phyloP scores from a whole-genome alignment of 352 stramenopile species.

The Globisporangium orthogonon region DNA sequence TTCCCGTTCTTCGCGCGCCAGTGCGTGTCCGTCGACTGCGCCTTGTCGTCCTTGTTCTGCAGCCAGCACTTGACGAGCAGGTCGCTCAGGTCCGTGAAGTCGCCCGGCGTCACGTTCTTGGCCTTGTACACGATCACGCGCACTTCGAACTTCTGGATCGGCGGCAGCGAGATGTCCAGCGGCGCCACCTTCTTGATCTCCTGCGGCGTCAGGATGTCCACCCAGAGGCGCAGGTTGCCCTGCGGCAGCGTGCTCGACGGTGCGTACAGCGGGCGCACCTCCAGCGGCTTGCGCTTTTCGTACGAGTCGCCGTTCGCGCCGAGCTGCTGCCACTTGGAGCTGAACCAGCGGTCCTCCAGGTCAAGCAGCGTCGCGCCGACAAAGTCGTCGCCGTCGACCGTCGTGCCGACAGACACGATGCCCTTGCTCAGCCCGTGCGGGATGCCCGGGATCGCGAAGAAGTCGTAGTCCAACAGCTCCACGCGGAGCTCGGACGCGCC shows the following conservation, averaged over 20 bases:
- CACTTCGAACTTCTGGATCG: conserved; percentile 79
- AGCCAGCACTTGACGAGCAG: conserved; percentile 89
- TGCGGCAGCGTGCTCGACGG: conserved; percentile 69
- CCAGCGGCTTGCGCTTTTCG: conserved; percentile 53
- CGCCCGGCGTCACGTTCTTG: conserved; percentile 78
- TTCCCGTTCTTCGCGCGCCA: conserved; percentile 93
- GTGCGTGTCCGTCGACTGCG: conserved; percentile 89
- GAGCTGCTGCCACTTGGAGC: conserved; percentile 75
- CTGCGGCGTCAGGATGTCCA: conserved; percentile 82
- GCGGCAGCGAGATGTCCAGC: conserved; percentile 79
- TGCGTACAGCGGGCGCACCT: conserved; percentile 56
- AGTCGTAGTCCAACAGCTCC: conserved; percentile 71
- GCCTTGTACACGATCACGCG: conserved; percentile 90
- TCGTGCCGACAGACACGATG: conserved; percentile 36
- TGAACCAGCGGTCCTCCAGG: conserved; percentile 92
- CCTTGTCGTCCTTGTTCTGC: conserved; percentile 63
- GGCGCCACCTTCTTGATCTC: conserved; percentile 66
- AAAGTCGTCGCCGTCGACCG: conserved; percentile 75
- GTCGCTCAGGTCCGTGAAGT: conserved; percentile 87
- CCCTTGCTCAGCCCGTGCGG: conserved; percentile 47
- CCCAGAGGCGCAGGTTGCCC: conserved; percentile 73
- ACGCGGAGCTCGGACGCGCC: conserved; percentile 62
- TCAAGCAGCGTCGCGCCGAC: conserved; percentile 91
- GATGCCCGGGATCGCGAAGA: conserved; percentile 53
- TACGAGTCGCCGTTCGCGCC: conserved; percentile 25